Evolutionary conservation across 495 filamentous ascomycete species (phyloP), one percentile per base, ranked within the genome.

Genomic region (Articulospora tetracladia): DNA sequence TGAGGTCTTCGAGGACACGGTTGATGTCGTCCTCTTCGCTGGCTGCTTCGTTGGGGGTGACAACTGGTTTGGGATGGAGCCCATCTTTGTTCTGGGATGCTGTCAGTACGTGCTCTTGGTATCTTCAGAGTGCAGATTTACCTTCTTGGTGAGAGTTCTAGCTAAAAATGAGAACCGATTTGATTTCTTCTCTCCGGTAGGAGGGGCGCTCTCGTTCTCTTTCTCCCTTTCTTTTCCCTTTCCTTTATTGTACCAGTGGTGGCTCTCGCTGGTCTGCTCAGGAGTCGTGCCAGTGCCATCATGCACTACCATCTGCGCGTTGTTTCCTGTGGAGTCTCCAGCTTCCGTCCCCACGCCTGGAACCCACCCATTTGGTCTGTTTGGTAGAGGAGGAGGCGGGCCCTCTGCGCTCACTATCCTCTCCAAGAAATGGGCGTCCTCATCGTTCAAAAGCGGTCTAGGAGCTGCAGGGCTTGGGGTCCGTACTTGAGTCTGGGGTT

Each of bases 1-100:
- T 92, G 44, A 97, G 79, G 20, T 87, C 76, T 70, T 93, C 87
- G 24, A 97, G 84, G 8, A 92, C 83, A 19, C 79, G 79, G 49
- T 82, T 82, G 61, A 97, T 81, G 62, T 96, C 94, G 49, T 87
- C 81, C 57, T 83, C 78, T 69, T 96, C 90, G 59, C 81, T 78
- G 53, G 74, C 71, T 15, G 72, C 76, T 67, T 76, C 77, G 30
- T 75, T 23, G 15, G 61, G 53, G 3, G 59, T 41, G 23, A 69
- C 65, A 15, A 56, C 53, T 20, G 32, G 39, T 44, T 7, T 34
- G 3, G 59, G 51, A 7, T 57, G 20, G 34, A 52, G 55, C 15
- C 23, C 55, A 15, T 51, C 46, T 36, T 67, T 61, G 27, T 57
- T 49, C 57, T 61, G 39, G 11, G 15, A 12, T n/a, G 11, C 17